These are phyloP conservation scores for Rubus parviflorus DNA, from an alignment of 306 rosid species.

Conservation along the genomic window DNA sequence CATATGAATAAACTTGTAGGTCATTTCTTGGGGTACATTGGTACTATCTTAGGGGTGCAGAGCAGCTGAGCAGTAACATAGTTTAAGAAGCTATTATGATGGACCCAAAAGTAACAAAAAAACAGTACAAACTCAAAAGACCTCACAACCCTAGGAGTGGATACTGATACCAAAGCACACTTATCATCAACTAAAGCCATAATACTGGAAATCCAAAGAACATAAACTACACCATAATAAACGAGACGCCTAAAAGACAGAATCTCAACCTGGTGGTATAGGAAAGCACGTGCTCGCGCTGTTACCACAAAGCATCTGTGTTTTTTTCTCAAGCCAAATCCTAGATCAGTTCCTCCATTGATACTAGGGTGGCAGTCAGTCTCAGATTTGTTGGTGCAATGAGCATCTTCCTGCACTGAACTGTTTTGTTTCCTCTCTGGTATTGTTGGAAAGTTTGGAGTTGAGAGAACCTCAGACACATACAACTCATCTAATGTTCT, in stretches of 20 bases:
- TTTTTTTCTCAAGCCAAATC: constrained; percentile 70
- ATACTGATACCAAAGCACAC: neutral
- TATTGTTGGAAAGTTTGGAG: constrained; percentile 70
- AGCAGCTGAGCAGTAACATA: too few relatives aligned
- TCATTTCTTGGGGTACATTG: neutral
- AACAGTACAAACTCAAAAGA: neutral
- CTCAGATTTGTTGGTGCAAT: constrained; percentile 27
- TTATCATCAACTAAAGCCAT: neutral
- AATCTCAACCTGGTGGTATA: constrained; percentile 82
- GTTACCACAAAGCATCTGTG: constrained; percentile 76
- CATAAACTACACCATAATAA: constrained; percentile 10
- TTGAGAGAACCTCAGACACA: constrained; percentile 59
- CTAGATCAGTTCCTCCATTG: constrained; percentile 35
- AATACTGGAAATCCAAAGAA: neutral
- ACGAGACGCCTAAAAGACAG: constrained; percentile 4
- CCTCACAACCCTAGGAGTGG: neutral
- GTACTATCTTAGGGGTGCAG: neutral
- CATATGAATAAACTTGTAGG: neutral
- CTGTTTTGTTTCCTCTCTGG: constrained; percentile 48
- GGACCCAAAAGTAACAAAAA: constrained; percentile 6
- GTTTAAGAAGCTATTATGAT: neutral
- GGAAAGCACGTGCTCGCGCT: constrained; percentile 81
- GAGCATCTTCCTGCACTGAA: constrained; percentile 33
- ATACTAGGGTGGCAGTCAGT: constrained; percentile 27
- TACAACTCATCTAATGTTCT: constrained; percentile 85